These are phyloP conservation scores for Volvox reticuliferus DNA, from an alignment of 139 green algal genomes.

Conservation along the genomic window DNA sequence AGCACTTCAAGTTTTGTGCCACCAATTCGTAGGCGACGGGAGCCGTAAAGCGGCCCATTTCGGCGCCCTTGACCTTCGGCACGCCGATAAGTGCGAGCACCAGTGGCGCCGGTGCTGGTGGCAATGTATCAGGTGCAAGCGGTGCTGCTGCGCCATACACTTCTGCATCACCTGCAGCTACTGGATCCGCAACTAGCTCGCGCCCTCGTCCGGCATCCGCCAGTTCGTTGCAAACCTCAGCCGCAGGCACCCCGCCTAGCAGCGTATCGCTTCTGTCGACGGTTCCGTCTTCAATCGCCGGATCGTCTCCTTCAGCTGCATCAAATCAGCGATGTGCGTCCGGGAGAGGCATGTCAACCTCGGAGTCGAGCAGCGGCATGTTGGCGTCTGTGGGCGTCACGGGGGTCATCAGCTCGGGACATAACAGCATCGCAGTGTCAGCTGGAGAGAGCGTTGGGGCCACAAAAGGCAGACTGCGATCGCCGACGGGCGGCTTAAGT, in stretches of 20 bases:
- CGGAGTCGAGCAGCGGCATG: background rate
- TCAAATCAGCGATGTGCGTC: no score
- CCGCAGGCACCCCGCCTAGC: background rate
- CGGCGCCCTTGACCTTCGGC: background rate
- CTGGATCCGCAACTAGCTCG: background rate
- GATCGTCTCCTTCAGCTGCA: background rate
- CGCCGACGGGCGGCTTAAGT: background rate
- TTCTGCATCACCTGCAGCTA: background rate
- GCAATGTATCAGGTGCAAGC: background rate
- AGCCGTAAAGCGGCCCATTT: conserved; percentile 10
- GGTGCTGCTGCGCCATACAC: background rate
- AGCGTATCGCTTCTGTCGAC: background rate
- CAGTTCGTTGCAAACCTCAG: background rate
- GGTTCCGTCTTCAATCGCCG: background rate
- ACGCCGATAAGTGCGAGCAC: background rate
- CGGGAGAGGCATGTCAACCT: background rate
- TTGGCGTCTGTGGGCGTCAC: background rate
- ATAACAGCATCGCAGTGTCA: background rate
- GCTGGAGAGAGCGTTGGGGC: background rate
- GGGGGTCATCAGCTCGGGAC: background rate
- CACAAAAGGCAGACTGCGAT: background rate
- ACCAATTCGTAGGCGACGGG: background rate
- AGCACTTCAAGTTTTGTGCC: no score
- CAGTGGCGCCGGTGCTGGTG: background rate
- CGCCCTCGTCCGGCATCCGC: conserved; percentile 9